Evolutionary conservation across 106 monocot genomes (phyloP), one percentile per base, ranked within the genome.

Genomic region (Narthecium ossifragum): DNA sequence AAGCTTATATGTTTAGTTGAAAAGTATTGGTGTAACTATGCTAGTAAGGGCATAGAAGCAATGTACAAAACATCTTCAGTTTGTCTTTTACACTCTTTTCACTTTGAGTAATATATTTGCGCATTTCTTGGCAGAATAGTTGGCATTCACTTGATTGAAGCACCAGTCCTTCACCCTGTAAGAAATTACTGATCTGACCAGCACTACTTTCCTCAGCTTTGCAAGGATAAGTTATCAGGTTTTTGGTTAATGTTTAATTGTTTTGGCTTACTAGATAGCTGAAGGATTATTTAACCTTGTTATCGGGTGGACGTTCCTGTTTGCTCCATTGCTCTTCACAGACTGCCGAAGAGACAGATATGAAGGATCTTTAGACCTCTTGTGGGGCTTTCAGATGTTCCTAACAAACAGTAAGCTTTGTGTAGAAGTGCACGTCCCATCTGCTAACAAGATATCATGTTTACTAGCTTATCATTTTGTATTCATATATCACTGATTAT

Each of bases 281-380:
- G 89, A 94, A 78, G 89, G 93, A 36, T 55, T 94, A 30, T 90
- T 94, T 70, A 94, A 94, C 40, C 86, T 94, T 63, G 93, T 94
- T 6, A 63, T 94, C n/a, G 89, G 76, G 31, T 94, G 93, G 93
- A 94, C 93, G 0, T 46, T 94, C 24, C 31, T 89, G 60, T 94
- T 86, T 59, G 93, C 89, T 20, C 93, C 93, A 38, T 53, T 89
- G 63, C 68, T 94, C 13, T 94, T 75, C 61, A 89, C 85, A 1
- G 93, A 94, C 65, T 32, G 33, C 37, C 78, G 34, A 23, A 82
- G 85, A 69, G 85, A 80, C 63, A 71, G 80, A 51, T 94, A 51
- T 66, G 77, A 73, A 57, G 79, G 89, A 36, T 89, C 93, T 27
- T 29, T 94, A 24, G 93, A 94, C 28, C n/a, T 89, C 41, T 65